These are phyloP conservation scores for Crithidia sp. DNA, from an alignment of 208 protist genomes.

Conservation along the genomic window DNA sequence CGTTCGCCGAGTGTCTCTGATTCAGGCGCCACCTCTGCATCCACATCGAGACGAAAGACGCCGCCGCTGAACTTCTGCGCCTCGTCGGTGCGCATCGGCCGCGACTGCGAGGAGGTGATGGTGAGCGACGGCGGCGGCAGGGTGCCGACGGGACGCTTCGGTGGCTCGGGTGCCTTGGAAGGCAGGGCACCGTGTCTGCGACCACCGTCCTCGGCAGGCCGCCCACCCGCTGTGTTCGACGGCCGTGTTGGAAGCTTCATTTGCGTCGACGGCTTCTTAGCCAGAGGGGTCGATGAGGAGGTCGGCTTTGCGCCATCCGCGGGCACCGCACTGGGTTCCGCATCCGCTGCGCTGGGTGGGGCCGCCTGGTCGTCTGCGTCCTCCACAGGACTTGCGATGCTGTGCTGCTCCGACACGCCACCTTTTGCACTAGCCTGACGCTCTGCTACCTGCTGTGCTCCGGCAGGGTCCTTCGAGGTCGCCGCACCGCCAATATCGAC, in stretches of 20 bases:
- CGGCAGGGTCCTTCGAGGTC: no score
- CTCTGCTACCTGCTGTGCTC: no score
- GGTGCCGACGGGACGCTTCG: neutral
- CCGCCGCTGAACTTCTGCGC: constrained; percentile 13
- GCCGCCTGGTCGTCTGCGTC: no score
- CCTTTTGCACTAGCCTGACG: no score
- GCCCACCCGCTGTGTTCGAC: neutral
- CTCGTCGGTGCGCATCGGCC: constrained; percentile 16
- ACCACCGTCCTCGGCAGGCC: neutral
- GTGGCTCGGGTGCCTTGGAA: neutral
- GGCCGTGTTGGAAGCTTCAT: neutral
- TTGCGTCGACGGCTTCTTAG: no score
- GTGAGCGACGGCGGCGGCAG: constrained; percentile 20
- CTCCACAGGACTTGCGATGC: no score
- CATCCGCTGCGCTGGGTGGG: no score
- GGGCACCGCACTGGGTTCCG: no score
- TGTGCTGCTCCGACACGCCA: no score
- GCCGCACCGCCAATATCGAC: no score
- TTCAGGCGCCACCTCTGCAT: neutral
- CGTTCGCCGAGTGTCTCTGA: neutral
- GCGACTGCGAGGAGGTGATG: constrained; percentile 23
- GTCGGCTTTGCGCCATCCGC: no score
- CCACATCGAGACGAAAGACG: constrained; percentile 11
- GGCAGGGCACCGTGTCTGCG: neutral
- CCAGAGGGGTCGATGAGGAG: no score